Evolutionary conservation across 192 early-diverging fungal genomes (phyloP), one percentile per base, ranked within the genome.

Genomic region (Spizellomyces punctatus): DNA sequence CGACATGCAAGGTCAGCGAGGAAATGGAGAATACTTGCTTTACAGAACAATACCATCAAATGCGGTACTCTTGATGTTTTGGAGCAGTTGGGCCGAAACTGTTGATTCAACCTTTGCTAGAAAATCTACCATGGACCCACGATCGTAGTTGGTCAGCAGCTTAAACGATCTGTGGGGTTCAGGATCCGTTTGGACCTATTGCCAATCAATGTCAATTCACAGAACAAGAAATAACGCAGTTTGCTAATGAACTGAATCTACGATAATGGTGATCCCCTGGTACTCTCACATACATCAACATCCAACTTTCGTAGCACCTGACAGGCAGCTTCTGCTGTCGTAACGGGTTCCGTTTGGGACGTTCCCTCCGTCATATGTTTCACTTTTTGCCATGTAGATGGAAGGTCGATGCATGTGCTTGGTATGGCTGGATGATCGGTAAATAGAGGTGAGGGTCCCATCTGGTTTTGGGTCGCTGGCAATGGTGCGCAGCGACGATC

Each of bases 31-130:
- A 54, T 64, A 45, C 16, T 64, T 64, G n/a, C n/a, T 64, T 64
- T 54, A 52, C 16, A 57, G 16, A 21, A 14, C 19, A 2, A 1
- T 63, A 82, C 78, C 78, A 54, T 81, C 77, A 56, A 84, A 84
- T 22, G 83, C 83, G 10, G 77, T 76, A 43, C 73, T 78, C 10
- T 62, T 78, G 70, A 78, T 74, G 56, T 84, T 84, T 41, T 79
- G 66, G 10, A 81, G 63, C 16, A 84, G 71, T 62, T 78, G 73
- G 12, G 52, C 36, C 7, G 83, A 81, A 21, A 84, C 71, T 12
- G 76, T 50, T 8, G 83, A 60, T 54, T 84, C 83, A 9, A 70
- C 76, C 6, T 61, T 43, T 8, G 46, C 17, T 55, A 84, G 64
- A 67, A 84, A 84, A 7, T 41, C 62, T 19, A 47, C 61, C 58